Conservation (phyloP, 331 rosid species). For the Arachis monticola region DNA sequence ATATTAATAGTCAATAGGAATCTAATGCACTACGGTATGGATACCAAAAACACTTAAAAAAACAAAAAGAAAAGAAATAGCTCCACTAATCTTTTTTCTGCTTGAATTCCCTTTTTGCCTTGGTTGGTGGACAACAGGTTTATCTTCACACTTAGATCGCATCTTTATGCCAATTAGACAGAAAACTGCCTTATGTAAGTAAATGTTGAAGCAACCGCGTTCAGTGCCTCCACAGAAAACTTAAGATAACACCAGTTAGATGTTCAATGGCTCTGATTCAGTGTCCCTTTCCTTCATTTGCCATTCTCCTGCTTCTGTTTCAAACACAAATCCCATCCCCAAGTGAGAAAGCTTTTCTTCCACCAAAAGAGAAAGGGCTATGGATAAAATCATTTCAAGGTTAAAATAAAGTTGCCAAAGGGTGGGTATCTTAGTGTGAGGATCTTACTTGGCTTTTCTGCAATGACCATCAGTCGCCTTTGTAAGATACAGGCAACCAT, state of each 20-base stretch:
- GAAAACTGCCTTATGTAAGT: conserved; percentile 39
- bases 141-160: conserved; percentile 45
- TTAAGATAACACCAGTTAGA: conserved; percentile 52
- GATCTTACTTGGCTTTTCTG: conserved; percentile 88
- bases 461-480: conserved; percentile 80
- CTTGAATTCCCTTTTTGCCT: conserved; percentile 36
- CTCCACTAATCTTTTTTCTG: conserved; percentile 35
- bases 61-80: conserved; percentile 6
- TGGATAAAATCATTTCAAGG: neutral
- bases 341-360: conserved; percentile 23
- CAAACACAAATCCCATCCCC: conserved; percentile 42
- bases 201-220: conserved; percentile 38
- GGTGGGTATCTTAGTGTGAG: conserved; percentile 21
- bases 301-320: conserved; percentile 79
- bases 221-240: conserved; percentile 45
- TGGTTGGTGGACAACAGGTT: conserved; percentile 48
- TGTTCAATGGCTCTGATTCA: conserved; percentile 82
- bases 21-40: conserved; percentile 52
- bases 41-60: conserved; percentile 48
- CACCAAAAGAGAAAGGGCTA: neutral
- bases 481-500: conserved; percentile 81
- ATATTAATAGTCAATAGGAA: conserved; percentile 47
- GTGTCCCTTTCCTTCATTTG: conserved; percentile 72
- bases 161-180: conserved; percentile 30
- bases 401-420: neutral